Evolutionary conservation across 768 basidiomycete species (phyloP), one percentile per base, ranked within the genome.

Genomic region (Boletus bicolor): DNA sequence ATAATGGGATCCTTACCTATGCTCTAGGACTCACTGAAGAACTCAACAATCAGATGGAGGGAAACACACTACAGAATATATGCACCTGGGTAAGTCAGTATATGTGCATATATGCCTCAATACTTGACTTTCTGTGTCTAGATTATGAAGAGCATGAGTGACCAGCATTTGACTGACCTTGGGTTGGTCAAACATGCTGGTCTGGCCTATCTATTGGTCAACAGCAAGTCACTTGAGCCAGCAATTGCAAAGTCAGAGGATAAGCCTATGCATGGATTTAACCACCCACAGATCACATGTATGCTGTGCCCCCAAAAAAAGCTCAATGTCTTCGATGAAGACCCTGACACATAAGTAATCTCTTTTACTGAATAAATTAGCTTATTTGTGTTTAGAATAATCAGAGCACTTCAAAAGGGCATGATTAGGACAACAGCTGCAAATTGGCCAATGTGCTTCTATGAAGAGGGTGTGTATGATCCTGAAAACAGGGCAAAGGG

Each of bases 381-480:
- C 28, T 30, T n/a, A 50, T 17, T 41, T 32, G 4, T 42, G 3
- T 30, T 30, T 37, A 52, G 50, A 0, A 53, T 48, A 8, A 48
- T 53, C 1, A 2, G 0, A 2, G 45, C 34, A 10, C 46, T 57
- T 3, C 39, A 57, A 44, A 35, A 48, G 0, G 28, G 41, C 9
- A 4, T 0, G 0, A 37, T 47, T 6, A 38, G 30, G 7, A 17
- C 35, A 5, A 47, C 9, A 0, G 41, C 56, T 0, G 2, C 9
- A 3, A 57, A 52, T 15, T 57, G 51, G 51, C 56, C 35, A 2
- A 53, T 36, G 0, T 32, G 19, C 19, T 57, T 57, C 28, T 57
- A 57, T 8, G 30, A 5, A 7, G 56, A 53, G 0, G 41, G 9
- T 10, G 35, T 53, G 0, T 52, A 56, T 21, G 45, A 57, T 15